Percentiles rank a stretch among this genome's conserved stretches.
Evolutionary conservation across 1,284 basidiomycete species (phyloP).

Genomic region (Gomphus sp.): DNA sequence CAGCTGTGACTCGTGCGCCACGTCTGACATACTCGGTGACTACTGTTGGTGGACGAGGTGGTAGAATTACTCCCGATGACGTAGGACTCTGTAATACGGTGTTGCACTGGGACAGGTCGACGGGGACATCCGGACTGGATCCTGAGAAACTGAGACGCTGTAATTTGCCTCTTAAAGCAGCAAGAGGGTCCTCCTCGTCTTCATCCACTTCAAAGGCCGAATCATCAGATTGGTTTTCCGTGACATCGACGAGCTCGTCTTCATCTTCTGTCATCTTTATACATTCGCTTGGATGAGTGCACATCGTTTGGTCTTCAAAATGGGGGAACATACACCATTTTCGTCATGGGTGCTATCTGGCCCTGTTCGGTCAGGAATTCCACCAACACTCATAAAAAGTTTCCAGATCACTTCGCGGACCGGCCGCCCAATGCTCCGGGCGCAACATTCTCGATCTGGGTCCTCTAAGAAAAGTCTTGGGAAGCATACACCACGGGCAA

Average conservation of each 20-base stretch:
- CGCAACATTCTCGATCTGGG: constrained; percentile 60
- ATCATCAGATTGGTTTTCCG: constrained; percentile 30
- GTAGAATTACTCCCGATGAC: constrained; percentile 17
- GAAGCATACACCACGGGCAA: constrained; percentile 59
- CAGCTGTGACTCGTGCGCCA: constrained; percentile 54
- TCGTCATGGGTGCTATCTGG: constrained; percentile 14
- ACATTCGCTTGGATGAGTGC: not conserved
- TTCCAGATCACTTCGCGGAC: constrained; percentile 63
- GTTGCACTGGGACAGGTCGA: not conserved
- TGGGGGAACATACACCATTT: not conserved
- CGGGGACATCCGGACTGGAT: constrained; percentile 10
- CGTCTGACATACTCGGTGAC: constrained; percentile 67
- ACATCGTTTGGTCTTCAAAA: constrained; percentile 16
- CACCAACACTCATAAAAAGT: constrained; percentile 56
- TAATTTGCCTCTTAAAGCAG: constrained; percentile 60
- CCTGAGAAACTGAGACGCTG: constrained; percentile 38
- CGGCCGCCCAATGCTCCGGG: constrained; percentile 48
- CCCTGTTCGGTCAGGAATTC: constrained; percentile 32
- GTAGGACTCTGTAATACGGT: not conserved
- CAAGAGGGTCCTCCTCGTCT: constrained; percentile 44
- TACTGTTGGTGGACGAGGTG: constrained; percentile 24
- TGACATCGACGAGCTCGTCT: constrained; percentile 51
- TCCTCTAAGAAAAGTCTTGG: constrained; percentile 64
- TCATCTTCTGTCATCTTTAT: constrained; percentile 12
- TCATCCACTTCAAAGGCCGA: constrained; percentile 15